Percentiles rank a stretch among this genome's conserved stretches.
Evolutionary conservation across 2,329 filamentous ascomycete genomes (phyloP).

Genomic region (Ophiostoma populinum): DNA sequence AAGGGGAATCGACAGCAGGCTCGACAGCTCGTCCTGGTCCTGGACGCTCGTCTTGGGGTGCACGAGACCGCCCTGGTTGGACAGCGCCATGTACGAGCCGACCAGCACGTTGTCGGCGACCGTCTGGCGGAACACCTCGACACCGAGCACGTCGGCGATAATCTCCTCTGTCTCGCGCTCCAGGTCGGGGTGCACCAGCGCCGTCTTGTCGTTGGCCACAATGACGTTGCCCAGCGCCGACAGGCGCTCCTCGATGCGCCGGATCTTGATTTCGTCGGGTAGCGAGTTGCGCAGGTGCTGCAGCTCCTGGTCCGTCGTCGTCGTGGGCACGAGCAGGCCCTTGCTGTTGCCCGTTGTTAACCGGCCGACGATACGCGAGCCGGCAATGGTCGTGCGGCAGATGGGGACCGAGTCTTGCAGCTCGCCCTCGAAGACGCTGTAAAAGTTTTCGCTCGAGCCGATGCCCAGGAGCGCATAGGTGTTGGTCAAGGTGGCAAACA

Average conservation of each 20-base stretch:
- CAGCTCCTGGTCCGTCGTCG: slow-evolving; percentile 93
- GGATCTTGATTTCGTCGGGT: slow-evolving; percentile 81
- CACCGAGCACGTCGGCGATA: slow-evolving; percentile 80
- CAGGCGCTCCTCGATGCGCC: slow-evolving; percentile 92
- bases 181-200: slow-evolving; percentile 86
- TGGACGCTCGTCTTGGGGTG: slow-evolving; percentile 95
- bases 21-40: slow-evolving; percentile 93
- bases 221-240: slow-evolving; percentile 96
- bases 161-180: slow-evolving; percentile 98
- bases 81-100: slow-evolving; percentile 89
- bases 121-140: slow-evolving; percentile 85
- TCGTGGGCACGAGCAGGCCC: slow-evolving; percentile 88
- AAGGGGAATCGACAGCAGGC: slow-evolving; percentile 82
- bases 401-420: slow-evolving; percentile 95
- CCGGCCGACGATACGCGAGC: slow-evolving; percentile 87
- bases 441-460: slow-evolving; percentile 96
- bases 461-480: slow-evolving; percentile 89
- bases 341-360: slow-evolving; percentile 94
- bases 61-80: slow-evolving; percentile 90
- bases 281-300: slow-evolving; percentile 93
- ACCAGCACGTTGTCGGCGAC: slow-evolving; percentile 94
- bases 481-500: slow-evolving; percentile 93
- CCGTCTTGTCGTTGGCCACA: slow-evolving; percentile 90
- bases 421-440: slow-evolving; percentile 96
- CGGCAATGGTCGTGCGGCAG: slow-evolving; percentile 89